Conservation (phyloP, 1,139 yeast species). For the Zygosaccharomyces sapae region DNA sequence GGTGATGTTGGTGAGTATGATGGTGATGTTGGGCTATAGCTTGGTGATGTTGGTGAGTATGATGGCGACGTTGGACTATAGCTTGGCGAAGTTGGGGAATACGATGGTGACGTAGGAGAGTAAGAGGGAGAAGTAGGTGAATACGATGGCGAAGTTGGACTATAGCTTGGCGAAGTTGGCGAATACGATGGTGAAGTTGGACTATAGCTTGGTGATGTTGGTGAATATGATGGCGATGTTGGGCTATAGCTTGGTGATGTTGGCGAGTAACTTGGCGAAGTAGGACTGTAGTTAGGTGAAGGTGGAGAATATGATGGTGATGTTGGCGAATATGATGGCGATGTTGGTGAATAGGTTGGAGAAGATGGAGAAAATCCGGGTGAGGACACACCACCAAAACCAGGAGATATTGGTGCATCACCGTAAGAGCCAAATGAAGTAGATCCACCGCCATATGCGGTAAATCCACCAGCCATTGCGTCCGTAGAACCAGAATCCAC, state of each 20-base stretch:
- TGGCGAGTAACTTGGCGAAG: constrained; percentile 67
- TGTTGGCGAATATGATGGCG: constrained; percentile 70
- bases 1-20: constrained; percentile 58
- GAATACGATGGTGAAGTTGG: constrained; percentile 56
- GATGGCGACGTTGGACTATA: constrained; percentile 61
- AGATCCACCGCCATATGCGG: constrained; percentile 76
- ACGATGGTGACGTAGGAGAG: constrained; percentile 56
- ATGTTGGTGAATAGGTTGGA: constrained; percentile 69
- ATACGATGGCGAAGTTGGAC: constrained; percentile 60
- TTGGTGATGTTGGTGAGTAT: constrained; percentile 59
- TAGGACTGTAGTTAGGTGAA: constrained; percentile 67
- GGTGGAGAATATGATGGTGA: constrained; percentile 75
- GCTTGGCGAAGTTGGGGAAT: constrained; percentile 56
- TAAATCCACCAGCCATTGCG: constrained; percentile 74
- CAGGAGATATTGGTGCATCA: constrained; percentile 74
- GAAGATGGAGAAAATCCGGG: constrained; percentile 71
- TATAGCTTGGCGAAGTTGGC: constrained; percentile 60
- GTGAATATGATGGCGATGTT: constrained; percentile 55
- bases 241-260: constrained; percentile 64
- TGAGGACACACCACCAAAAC: constrained; percentile 64
- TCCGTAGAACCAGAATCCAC: constrained; percentile 82
- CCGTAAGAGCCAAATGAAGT: constrained; percentile 53
- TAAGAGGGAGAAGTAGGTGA: constrained; percentile 57
- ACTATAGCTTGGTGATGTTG: constrained; percentile 58
- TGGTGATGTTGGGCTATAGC: constrained; percentile 59